phyloP scores from a whole-genome alignment of 1,284 basidiomycete species.

The Trichosporon sp. region DNA sequence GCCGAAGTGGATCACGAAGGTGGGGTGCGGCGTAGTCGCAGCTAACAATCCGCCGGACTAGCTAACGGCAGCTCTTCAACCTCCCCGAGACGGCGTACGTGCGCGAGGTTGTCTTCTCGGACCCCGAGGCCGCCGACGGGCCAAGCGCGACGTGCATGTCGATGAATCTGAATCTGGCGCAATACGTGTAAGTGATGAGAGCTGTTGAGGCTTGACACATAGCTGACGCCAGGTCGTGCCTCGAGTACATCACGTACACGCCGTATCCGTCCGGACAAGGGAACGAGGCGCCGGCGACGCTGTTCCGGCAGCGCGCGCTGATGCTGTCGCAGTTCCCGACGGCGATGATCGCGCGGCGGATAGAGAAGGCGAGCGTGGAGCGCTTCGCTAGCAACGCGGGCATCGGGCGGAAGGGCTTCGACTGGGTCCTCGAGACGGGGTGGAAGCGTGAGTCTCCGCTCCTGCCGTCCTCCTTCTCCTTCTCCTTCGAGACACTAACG shows the following conservation, averaged over 20 bases:
- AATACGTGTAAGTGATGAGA: conserved; percentile 52
- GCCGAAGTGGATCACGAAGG: conserved; percentile 50
- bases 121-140: conserved; percentile 58
- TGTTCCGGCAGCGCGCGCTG: conserved; percentile 41
- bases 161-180: conserved; percentile 81
- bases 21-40: conserved; percentile 19
- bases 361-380: conserved; percentile 77
- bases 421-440: conserved; percentile 61
- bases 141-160: conserved; percentile 72
- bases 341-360: conserved; percentile 67
- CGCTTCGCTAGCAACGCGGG: conserved; percentile 84
- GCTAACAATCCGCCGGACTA: not conserved
- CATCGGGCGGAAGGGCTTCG: conserved; percentile 77
- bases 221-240: conserved; percentile 44
- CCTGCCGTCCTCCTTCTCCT: no score
- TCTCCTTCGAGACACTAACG: not conserved
- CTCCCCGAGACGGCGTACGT: conserved; percentile 78
- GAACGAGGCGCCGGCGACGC: conserved; percentile 23
- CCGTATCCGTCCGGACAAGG: conserved; percentile 52
- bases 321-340: conserved; percentile 61
- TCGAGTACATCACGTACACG: conserved; percentile 81
- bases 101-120: conserved; percentile 85
- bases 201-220: not conserved
- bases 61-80: conserved; percentile 32
- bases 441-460: not conserved